Evolutionary conservation across 2,329 filamentous ascomycete genomes (phyloP), one percentile per base, ranked within the genome.

Genomic region (Colletotrichum shisoi): DNA sequence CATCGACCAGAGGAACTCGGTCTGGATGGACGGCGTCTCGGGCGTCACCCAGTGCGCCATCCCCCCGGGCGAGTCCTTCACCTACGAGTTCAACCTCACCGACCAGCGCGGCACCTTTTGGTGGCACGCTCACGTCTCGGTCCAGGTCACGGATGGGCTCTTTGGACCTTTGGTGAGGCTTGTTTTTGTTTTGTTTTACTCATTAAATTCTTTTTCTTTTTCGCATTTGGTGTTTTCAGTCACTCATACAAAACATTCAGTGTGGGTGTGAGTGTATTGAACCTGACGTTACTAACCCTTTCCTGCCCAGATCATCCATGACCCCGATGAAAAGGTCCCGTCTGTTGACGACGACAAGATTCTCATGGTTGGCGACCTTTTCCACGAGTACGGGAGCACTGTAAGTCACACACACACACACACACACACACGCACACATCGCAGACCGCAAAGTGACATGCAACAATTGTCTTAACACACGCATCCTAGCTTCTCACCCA

Each of bases 11-110:
- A 85, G 84, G 69, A 85, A 85, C 42, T 86, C 85, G 0, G 87
- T 82, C 21, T 83, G 85, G 69, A 89, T 91, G 86, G 89, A 92
- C 71, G 89, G 89, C 3, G 83, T 88, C 2, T 78, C 82, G 0
- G 85, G 84, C 44, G 83, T 90, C 9, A 86, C 83, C 1, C 89
- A 89, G 71, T 89, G 86, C 70, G 80, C 80, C 1, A 86, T 91
- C 19, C 80, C 83, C 1, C 82, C 87, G 0, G 87, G 85, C 0
- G 74, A 75, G 56, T 85, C 80, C 0, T 80, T 87, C 40, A 83
- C 78, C 2, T 85, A 86, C 70, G 77, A 87, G 72, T 89, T 87
- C 80, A 84, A 87, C 53, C 79, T 88, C 49, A 84, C 84, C 48
- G 67, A 84, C 46, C 85, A 87, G 77, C 78, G 83, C 3, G 87